These are phyloP conservation scores for Penstemon newberryi DNA, from an alignment of 257 asterid genomes.

Conservation along the genomic window DNA sequence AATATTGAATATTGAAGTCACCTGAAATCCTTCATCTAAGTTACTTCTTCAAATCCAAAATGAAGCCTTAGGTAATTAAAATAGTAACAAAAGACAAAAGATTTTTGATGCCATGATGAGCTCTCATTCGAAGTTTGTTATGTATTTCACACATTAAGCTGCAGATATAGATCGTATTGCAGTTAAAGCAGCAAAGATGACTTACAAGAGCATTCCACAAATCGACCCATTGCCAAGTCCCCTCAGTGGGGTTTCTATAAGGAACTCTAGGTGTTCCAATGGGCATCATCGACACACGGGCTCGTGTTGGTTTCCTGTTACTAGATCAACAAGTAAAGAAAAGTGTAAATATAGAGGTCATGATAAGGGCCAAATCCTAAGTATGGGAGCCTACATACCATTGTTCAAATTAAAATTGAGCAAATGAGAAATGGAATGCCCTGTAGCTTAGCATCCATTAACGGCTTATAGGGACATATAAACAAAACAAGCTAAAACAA, in stretches of 20 bases:
- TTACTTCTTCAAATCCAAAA: too few species aligned
- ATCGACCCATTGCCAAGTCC: slow-evolving; percentile 94
- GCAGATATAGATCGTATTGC: slow-evolving; percentile 9
- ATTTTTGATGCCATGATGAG: background rate
- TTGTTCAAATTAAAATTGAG: background rate
- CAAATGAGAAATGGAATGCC: background rate
- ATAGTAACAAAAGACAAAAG: background rate
- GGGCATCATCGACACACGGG: slow-evolving; percentile 83
- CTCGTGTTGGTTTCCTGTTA: slow-evolving; percentile 50
- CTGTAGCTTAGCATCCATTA: background rate
- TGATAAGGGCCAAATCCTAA: slow-evolving; percentile 6
- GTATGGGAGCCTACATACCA: background rate
- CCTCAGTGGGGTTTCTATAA: slow-evolving; percentile 69
- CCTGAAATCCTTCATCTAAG: too few species aligned
- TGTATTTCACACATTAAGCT: background rate
- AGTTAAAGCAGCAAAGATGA: slow-evolving; percentile 26
- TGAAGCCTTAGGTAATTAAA: background rate
- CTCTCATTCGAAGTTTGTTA: background rate
- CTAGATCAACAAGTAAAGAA: slow-evolving; percentile 40
- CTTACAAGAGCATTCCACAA: slow-evolving; percentile 97
- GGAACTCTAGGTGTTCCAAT: slow-evolving; percentile 91
- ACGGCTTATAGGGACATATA: background rate
- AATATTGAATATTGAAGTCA: too few species aligned
- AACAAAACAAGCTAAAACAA: background rate
- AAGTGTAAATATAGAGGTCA: slow-evolving; percentile 3